Conservation (phyloP, 2,329 filamentous ascomycete species). For the Paracoccidioides lutzii region DNA sequence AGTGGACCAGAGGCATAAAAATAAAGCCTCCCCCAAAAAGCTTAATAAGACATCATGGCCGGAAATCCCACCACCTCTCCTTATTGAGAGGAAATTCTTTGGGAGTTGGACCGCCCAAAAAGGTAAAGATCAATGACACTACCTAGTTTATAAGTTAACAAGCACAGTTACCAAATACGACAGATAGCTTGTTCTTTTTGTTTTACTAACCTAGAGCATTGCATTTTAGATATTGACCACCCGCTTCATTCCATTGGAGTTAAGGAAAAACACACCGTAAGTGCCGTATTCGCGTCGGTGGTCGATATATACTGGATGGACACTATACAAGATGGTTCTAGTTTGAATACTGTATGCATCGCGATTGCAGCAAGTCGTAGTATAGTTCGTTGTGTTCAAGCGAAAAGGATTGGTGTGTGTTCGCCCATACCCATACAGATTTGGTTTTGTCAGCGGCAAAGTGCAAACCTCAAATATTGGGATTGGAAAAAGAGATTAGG, state of each 20-base stretch:
- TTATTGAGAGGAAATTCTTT: constrained; percentile 43
- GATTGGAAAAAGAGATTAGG: constrained; percentile 55
- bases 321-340: constrained; percentile 52
- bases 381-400: constrained; percentile 51
- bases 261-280: constrained; percentile 52
- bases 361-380: constrained; percentile 50
- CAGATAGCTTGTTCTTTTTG: not conserved
- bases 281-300: constrained; percentile 42
- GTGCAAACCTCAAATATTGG: constrained; percentile 61
- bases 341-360: constrained; percentile 47
- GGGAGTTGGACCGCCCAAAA: constrained; percentile 41
- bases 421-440: constrained; percentile 63
- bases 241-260: constrained; percentile 48
- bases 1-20: not conserved
- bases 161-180: not conserved
- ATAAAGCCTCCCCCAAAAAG: constrained; percentile 36
- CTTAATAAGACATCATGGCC: constrained; percentile 48
- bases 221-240: constrained; percentile 59
- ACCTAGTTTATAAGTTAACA: constrained; percentile 26
- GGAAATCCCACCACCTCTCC: constrained; percentile 39
- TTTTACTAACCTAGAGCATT: constrained; percentile 40
- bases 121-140: constrained; percentile 59
- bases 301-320: constrained; percentile 57
- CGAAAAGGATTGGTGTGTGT: constrained; percentile 54
- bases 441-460: constrained; percentile 49